A percentile compares a stretch with the other conserved stretches of the same genome.
phyloP scores from a whole-genome alignment of 176 grass and related monocot species.

The Cenchrus fungigraminus region DNA sequence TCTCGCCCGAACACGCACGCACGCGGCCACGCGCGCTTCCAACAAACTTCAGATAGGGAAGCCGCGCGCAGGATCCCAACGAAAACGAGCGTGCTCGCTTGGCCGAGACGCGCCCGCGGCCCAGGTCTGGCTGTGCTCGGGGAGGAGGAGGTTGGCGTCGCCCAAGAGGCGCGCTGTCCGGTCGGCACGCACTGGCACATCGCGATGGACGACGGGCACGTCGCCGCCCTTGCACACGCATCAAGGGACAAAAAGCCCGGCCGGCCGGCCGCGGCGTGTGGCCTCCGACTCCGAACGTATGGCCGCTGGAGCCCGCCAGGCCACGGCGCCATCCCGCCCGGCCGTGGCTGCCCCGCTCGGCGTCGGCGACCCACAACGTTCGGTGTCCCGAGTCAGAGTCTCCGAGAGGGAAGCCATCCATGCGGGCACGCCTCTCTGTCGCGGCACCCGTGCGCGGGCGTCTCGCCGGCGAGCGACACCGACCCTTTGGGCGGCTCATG shows the following conservation, averaged over 20 bases:
- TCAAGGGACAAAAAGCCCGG: slow-evolving; percentile 39
- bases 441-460: slow-evolving; percentile 7
- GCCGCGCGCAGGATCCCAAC: background rate
- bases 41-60: background rate
- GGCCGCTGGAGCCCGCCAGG: background rate
- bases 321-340: background rate
- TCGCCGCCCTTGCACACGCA: slow-evolving; percentile 23
- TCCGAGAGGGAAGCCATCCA: background rate
- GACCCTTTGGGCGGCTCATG: slow-evolving; percentile 28
- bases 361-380: too few relatives aligned
- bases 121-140: background rate
- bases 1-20: background rate
- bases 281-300: slow-evolving; percentile 1
- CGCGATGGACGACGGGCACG: background rate
- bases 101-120: slow-evolving; percentile 10
- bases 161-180: slow-evolving; percentile 27
- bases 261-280: slow-evolving; percentile 18
- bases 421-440: background rate
- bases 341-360: background rate
- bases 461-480: slow-evolving; percentile 19
- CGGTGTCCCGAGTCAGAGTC: background rate
- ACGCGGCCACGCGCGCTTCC: background rate
- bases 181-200: background rate
- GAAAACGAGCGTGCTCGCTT: slow-evolving; percentile 20
- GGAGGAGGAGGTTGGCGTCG: slow-evolving; percentile 17